These are phyloP conservation scores for Fraxinus americana DNA, from an alignment of 257 asterid genomes.

Conservation along the genomic window DNA sequence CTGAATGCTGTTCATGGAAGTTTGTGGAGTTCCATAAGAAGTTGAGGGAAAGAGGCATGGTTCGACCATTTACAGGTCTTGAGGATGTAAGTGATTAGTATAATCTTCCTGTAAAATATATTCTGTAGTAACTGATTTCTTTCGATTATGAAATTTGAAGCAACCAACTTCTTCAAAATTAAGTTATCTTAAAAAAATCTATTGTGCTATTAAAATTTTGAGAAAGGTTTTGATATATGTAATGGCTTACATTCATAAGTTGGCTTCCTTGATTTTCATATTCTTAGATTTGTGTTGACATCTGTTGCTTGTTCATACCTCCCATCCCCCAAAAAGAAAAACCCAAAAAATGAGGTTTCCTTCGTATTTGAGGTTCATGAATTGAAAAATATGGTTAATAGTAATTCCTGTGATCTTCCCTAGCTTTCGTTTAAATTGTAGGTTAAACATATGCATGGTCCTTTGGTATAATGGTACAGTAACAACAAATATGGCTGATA, in stretches of 20 bases:
- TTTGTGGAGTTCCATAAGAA: constrained; percentile 77
- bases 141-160: not conserved
- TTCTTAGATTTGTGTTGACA: no score
- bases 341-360: no score
- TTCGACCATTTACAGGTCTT: constrained; percentile 93
- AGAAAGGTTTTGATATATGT: not conserved
- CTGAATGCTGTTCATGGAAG: constrained; percentile 91
- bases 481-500: not conserved
- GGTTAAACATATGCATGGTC: no score
- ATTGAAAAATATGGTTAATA: not conserved
- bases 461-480: no score
- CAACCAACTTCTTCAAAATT: not conserved
- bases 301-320: no score
- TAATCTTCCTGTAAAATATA: not conserved
- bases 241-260: not conserved
- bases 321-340: no score
- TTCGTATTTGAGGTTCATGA: not conserved
- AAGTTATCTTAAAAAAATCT: not conserved
- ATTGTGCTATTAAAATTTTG: not conserved
- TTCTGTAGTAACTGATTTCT: not conserved
- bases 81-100: constrained; percentile 79
- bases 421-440: no score
- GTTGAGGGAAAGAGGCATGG: constrained; percentile 78
- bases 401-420: no score
- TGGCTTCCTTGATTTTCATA: no score